phyloP scores from a whole-genome alignment of 257 asterid genomes.

The Plectranthus barbatus region DNA sequence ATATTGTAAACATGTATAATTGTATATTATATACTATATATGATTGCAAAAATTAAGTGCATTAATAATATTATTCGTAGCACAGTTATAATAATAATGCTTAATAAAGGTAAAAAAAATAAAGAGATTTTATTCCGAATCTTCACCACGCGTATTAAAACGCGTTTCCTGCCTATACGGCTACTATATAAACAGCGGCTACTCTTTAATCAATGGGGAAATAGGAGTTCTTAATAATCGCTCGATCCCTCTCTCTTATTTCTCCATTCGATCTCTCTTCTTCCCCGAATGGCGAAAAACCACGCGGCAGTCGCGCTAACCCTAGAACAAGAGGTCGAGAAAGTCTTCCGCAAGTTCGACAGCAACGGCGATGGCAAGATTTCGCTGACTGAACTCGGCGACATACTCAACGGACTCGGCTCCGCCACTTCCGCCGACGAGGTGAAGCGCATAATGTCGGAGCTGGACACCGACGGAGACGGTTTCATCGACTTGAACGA shows the following conservation, averaged over 20 bases:
- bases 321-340: conserved; percentile 27
- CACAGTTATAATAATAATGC: no score
- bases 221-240: no score
- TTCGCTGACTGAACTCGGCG: conserved; percentile 23
- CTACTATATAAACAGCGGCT: conserved; percentile 25
- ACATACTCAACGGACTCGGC: conserved; percentile 30
- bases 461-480: conserved; percentile 78
- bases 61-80: no score
- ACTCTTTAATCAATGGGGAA: not conserved
- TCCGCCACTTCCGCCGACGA: conserved; percentile 45
- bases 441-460: conserved; percentile 56
- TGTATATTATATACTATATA: no score
- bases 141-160: conserved; percentile 19
- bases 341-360: conserved; percentile 31
- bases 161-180: conserved; percentile 40
- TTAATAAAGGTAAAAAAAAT: not conserved
- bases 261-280: not conserved
- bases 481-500: conserved; percentile 77
- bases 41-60: no score
- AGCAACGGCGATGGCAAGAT: conserved; percentile 34
- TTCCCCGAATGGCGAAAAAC: conserved; percentile 18
- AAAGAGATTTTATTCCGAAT: not conserved
- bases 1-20: no score
- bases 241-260: not conserved
- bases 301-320: conserved; percentile 6